Percentiles rank a stretch among this genome's conserved stretches.
These are phyloP conservation scores for Termitomyces sp. DNA, from an alignment of 768 basidiomycete species.

Conservation along the genomic window DNA sequence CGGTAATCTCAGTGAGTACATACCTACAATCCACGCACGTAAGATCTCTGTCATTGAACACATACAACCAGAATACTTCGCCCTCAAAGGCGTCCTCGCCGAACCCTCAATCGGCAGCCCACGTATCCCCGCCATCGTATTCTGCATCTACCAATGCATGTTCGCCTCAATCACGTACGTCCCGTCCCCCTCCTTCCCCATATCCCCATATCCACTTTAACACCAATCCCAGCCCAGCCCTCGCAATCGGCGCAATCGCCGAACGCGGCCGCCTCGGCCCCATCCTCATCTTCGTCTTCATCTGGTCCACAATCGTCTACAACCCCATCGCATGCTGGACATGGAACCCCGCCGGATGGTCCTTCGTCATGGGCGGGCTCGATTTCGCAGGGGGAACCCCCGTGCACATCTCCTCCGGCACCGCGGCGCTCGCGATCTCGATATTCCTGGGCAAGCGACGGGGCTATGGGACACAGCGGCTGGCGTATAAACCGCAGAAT, in stretches of 20 bases:
- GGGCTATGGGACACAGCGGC: slow-evolving; percentile 86
- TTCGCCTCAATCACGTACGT: slow-evolving; percentile 86
- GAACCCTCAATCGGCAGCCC: slow-evolving; percentile 70
- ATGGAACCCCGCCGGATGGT: slow-evolving; percentile 84
- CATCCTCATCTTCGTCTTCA: slow-evolving; percentile 83
- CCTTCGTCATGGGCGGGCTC: slow-evolving; percentile 73
- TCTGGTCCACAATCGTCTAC: slow-evolving; percentile 88
- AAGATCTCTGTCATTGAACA: too few species aligned
- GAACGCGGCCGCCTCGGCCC: slow-evolving; percentile 88
- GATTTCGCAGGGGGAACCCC: slow-evolving; percentile 97
- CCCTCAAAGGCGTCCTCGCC: slow-evolving; percentile 71
- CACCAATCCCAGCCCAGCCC: slow-evolving; percentile 56
- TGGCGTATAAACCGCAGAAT: slow-evolving; percentile 93
- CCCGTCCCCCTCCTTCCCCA: too few species aligned
- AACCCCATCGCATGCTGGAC: slow-evolving; percentile 97
- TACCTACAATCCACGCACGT: too few species aligned
- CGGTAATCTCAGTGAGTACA: slow-evolving; percentile 77
- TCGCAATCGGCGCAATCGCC: slow-evolving; percentile 90
- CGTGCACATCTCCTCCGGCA: slow-evolving; percentile 94
- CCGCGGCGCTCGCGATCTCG: slow-evolving; percentile 87
- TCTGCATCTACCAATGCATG: slow-evolving; percentile 87
- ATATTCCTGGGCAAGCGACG: slow-evolving; percentile 88
- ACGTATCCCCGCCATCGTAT: slow-evolving; percentile 70
- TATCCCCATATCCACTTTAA: too few species aligned
- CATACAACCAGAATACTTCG: slow-evolving; percentile 64